These are phyloP conservation scores for Tetrapyrgos nigripes DNA, from an alignment of 1,284 basidiomycete genomes.

Conservation along the genomic window DNA sequence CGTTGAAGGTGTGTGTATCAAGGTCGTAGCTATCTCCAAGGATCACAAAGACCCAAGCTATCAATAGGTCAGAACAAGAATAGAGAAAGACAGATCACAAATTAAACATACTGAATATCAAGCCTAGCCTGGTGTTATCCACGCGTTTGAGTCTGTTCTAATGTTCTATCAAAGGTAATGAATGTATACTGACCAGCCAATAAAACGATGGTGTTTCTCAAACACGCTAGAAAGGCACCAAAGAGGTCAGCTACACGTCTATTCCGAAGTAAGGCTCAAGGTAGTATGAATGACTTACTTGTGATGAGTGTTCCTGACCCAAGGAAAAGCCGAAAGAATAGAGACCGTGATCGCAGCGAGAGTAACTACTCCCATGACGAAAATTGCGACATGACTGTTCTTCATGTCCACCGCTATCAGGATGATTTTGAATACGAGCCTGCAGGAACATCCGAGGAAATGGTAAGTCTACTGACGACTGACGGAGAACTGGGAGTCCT, in stretches of 20 bases:
- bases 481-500: too few species aligned
- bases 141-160: neutral
- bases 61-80: neutral
- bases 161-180: constrained; percentile 14
- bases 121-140: constrained; percentile 50
- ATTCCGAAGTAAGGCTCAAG: too few species aligned
- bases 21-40: constrained; percentile 70
- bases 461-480: too few species aligned
- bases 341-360: constrained; percentile 61
- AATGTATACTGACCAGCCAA: constrained; percentile 61
- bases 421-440: constrained; percentile 64
- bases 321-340: constrained; percentile 69
- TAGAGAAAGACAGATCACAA: neutral
- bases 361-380: constrained; percentile 64
- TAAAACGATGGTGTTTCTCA: constrained; percentile 72
- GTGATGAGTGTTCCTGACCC: constrained; percentile 72
- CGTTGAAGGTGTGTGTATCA: constrained; percentile 62
- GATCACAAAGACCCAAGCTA: constrained; percentile 71
- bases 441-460: too few species aligned
- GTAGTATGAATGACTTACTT: constrained; percentile 49
- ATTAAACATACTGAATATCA: constrained; percentile 57
- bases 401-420: constrained; percentile 60
- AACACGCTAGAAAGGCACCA: constrained; percentile 52
- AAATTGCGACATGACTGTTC: constrained; percentile 58
- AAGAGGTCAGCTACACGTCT: neutral